Conservation (phyloP, 2,329 filamentous ascomycete species). For the Calonectria ilicicola region DNA sequence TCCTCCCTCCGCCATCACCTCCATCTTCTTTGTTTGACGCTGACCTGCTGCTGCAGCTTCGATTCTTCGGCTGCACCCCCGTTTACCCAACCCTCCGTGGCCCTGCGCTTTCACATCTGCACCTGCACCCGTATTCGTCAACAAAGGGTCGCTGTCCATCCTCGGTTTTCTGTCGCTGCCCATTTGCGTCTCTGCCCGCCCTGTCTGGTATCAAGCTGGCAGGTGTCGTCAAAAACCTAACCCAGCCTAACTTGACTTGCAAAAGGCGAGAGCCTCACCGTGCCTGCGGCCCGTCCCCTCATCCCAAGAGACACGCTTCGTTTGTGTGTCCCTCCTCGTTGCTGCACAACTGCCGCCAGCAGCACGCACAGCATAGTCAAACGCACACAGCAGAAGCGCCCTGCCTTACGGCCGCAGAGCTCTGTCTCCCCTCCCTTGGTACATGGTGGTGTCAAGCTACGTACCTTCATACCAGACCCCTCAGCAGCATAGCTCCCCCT, state of each 20-base stretch:
- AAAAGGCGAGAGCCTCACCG: slow-evolving; percentile 31
- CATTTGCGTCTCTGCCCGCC: slow-evolving; percentile 25
- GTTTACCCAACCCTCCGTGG: slow-evolving; percentile 25
- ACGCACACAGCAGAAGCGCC: slow-evolving; percentile 33
- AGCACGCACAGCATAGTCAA: slow-evolving; percentile 34
- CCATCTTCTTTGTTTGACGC: slow-evolving; percentile 33
- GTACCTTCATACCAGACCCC: slow-evolving; percentile 14
- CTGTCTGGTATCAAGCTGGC: slow-evolving; percentile 20
- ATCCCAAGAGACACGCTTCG: slow-evolving; percentile 28
- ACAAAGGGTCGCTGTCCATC: slow-evolving; percentile 12
- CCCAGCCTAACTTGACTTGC: slow-evolving; percentile 25
- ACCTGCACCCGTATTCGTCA: neutral
- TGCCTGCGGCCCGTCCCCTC: slow-evolving; percentile 25
- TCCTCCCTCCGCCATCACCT: slow-evolving; percentile 45
- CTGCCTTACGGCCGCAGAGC: slow-evolving; percentile 29
- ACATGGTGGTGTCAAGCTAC: slow-evolving; percentile 5
- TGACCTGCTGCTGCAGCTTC: slow-evolving; percentile 36
- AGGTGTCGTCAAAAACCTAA: slow-evolving; percentile 25
- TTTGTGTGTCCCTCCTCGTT: slow-evolving; percentile 34
- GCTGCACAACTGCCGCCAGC: slow-evolving; percentile 39
- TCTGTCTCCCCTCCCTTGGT: slow-evolving; percentile 5
- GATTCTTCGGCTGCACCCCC: slow-evolving; percentile 28
- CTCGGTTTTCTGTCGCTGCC: slow-evolving; percentile 21
- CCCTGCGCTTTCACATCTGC: slow-evolving; percentile 13
- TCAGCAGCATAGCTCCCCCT: slow-evolving; percentile 22